Base-by-base conservation (phyloP, 805 yeast species). In the Barnettozyma californica region DNA sequence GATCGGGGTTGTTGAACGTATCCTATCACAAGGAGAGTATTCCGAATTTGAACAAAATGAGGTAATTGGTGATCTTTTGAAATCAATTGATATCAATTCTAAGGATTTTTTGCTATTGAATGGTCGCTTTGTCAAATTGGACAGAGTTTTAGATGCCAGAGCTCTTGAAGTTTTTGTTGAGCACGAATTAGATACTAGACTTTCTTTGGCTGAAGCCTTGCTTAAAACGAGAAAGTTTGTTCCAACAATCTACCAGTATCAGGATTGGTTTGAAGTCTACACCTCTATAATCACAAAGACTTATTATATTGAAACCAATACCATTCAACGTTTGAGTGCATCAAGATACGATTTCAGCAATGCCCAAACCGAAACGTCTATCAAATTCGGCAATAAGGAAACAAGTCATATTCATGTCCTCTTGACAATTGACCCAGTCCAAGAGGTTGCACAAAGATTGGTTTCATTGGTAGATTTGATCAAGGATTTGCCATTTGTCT, bases 371-470 rank as follows among this genome's bases (percentile, higher is more conserved):
- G 53, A 41, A 4, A 48, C 44, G 11, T 46, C 62, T 43, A 58
- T 63, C 34, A 60, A 57, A 13, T 58, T 54, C 34, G 64, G 61
- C 9, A 54, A 56, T 8, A 53, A 53, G 1, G 50, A 54, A 0
- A 48, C 60, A 2, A 71, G 75, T 29, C 63, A 66, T 16, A 61
- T 89, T 19, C 84, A 84, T 51, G 58, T 90, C 5, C 64, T 78
- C 5, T 68, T 86, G 0, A 65, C 86, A 1, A 58, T 87, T 36
- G 90, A 94, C 61, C 97, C 98, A 1, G 64, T 81, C 2, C 76
- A 78, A 50, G 91, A 85, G 55, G 57, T 68, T 14, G 76, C 95
- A 0, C 98, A 88, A 58, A 78, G 76, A 43, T 58, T 81, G 9
- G 55, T 84, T 0, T 68, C 84, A 0, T 61, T 85, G 16, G 56